Conservation (phyloP, 768 basidiomycete genomes). For the Chalciporus pseudorubinellus region DNA sequence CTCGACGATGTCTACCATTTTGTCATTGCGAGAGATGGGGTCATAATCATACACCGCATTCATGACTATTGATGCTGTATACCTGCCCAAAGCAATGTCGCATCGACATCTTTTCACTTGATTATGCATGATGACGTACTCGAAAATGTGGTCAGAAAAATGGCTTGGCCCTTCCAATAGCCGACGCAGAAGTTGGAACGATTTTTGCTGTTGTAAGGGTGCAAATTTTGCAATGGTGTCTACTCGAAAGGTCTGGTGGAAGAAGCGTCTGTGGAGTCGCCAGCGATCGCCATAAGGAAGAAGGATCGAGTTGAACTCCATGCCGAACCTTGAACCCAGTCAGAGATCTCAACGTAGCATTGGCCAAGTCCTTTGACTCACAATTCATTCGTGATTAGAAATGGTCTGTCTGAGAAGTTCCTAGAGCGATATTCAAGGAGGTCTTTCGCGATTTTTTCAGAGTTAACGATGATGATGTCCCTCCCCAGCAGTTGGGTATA, state of each 20-base stretch:
- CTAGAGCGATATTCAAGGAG: constrained; percentile 45
- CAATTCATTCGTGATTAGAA: constrained; percentile 12
- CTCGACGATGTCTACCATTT: constrained; percentile 8
- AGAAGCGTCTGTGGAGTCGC: constrained; percentile 29
- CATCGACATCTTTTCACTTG: neutral
- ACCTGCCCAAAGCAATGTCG: neutral
- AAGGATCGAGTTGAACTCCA: constrained; percentile 16
- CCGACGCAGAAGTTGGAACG: constrained; percentile 27
- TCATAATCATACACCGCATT: constrained; percentile 16
- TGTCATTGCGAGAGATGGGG: constrained; percentile 7
- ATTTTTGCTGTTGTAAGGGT: constrained; percentile 27
- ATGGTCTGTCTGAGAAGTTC: constrained; percentile 52
- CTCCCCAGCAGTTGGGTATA: constrained; percentile 46
- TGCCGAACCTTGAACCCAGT: constrained; percentile 7
- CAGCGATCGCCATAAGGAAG: constrained; percentile 31
- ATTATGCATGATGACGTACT: constrained; percentile 14
- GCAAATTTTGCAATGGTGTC: constrained; percentile 18
- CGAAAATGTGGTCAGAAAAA: constrained; percentile 31
- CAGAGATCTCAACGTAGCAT: neutral
- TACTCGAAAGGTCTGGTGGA: constrained; percentile 20
- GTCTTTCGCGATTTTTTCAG: constrained; percentile 40
- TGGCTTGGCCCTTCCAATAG: constrained; percentile 32
- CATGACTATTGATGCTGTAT: constrained; percentile 9
- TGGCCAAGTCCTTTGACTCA: neutral
- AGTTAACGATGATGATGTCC: constrained; percentile 45